These are phyloP conservation scores for Chlamydomonas schloesseri DNA, from an alignment of 139 green algal genomes.

Conservation along the genomic window DNA sequence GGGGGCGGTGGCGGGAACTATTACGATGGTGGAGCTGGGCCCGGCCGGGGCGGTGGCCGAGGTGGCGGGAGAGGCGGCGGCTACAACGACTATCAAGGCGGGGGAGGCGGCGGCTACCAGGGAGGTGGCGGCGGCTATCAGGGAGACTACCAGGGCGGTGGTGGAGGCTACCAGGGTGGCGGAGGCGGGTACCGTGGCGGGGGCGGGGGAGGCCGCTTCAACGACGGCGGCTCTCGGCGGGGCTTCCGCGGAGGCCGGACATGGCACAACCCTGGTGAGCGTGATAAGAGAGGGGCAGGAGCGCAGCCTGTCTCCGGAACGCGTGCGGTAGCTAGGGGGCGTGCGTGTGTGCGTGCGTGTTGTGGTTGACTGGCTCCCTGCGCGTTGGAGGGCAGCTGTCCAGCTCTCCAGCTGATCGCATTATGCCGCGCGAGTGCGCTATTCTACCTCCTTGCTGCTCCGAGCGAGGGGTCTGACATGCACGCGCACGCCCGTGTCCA, in stretches of 20 bases:
- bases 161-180: conserved; percentile 1
- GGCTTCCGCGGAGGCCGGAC: conserved; percentile 22
- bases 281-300: too few relatives aligned
- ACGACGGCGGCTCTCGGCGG: neutral
- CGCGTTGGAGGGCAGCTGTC: too few relatives aligned
- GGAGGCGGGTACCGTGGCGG: neutral
- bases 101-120: neutral
- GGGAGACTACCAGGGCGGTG: conserved; percentile 34
- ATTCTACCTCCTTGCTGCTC: too few relatives aligned
- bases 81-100: conserved; percentile 28
- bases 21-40: neutral
- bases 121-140: neutral
- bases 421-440: too few relatives aligned
- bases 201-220: neutral
- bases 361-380: too few relatives aligned
- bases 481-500: too few relatives aligned
- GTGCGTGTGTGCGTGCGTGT: too few relatives aligned
- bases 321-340: too few relatives aligned
- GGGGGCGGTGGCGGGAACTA: neutral
- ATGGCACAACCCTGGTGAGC: conserved; percentile 28
- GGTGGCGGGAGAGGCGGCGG: neutral
- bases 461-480: too few relatives aligned
- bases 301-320: too few relatives aligned
- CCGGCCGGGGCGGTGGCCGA: neutral
- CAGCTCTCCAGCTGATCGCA: too few relatives aligned